Evolutionary conservation across 148 eudicot species (phyloP), one percentile per base, ranked within the genome.

Genomic region (Spergularia marina): DNA sequence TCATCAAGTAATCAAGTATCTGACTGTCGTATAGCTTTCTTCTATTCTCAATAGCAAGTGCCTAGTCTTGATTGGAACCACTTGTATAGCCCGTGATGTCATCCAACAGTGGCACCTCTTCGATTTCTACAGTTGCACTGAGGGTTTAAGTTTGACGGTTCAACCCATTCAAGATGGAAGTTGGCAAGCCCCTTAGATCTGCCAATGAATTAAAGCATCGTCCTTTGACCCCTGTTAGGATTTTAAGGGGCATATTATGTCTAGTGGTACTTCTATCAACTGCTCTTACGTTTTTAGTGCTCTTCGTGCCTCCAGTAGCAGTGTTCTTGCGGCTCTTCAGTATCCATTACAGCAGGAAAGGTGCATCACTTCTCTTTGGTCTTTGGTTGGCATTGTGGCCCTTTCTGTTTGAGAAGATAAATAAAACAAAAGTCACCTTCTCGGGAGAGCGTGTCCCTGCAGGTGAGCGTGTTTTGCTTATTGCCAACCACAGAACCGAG

Each of bases 401-500:
- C 57, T 88, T 82, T 81, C 79, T 91, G 63, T 91, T 91, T 66
- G 96, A 91, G 81, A 91, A 91, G 82, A 89, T 91, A 18, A 91
- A 91, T 82, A 83, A 84, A 74, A 91, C 92, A 15, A 89, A 78
- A 68, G 91, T 91, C 10, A 66, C 88, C 7, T 88, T 91, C 67
- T 88, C 92, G 54, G 96, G 96, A 58, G 92, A 91, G 44, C 75
- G 51, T 49, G 86, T 88, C 64, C 96, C 90, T 23, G 47, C 73
- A 3, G 77, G 82, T 74, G 92, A 91, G 80, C 91, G 92, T 77
- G 89, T 86, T 77, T 81, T 91, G 82, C 79, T 91, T 55, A 89
- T 91, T 56, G 89, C 92, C 57, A 91, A 91, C 66, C 96, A 91
- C 79, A 83, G 92, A 79, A 91, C 96, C n/a, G 96, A 91, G 78